Percentiles rank a stretch among this genome's conserved stretches.
Evolutionary conservation across 306 rosid genomes (phyloP).

Genomic region (Pueraria montana): DNA sequence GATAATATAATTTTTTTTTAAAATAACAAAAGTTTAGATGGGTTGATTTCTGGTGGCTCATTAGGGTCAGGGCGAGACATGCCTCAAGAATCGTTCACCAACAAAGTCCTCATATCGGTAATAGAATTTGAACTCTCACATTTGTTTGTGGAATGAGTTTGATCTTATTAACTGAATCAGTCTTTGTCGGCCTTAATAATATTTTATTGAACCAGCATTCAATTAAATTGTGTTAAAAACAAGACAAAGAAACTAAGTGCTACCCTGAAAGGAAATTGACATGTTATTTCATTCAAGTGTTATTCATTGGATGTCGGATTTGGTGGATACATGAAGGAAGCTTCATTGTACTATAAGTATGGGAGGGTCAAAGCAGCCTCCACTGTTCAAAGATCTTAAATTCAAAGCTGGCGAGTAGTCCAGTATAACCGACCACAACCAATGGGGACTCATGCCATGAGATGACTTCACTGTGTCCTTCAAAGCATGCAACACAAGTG

Average conservation of each 20-base stretch:
- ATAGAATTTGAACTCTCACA: too few relatives aligned
- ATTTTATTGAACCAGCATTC: background rate
- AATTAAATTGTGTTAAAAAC: background rate
- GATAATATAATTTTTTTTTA: background rate
- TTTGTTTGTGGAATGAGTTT: too few relatives aligned
- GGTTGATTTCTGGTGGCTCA: too few relatives aligned
- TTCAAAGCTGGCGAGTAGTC: conserved; percentile 42
- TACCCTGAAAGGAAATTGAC: conserved; percentile 39
- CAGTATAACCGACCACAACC: conserved; percentile 12
- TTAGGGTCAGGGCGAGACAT: too few relatives aligned
- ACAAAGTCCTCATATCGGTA: too few relatives aligned
- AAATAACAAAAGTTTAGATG: too few relatives aligned
- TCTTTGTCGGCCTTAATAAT: too few relatives aligned
- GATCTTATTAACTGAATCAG: too few relatives aligned
- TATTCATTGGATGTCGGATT: conserved; percentile 38
- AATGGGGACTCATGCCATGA: background rate
- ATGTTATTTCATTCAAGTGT: conserved; percentile 27
- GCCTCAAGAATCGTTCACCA: too few relatives aligned
- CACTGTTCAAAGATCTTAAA: background rate
- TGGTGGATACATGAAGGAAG: conserved; percentile 32
- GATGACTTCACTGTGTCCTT: conserved; percentile 6
- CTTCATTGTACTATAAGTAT: conserved; percentile 1
- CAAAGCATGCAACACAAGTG: background rate
- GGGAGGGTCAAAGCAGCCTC: conserved; percentile 28
- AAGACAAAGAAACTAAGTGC: conserved; percentile 40